These are phyloP conservation scores for Cephaloascus fragrans DNA, from an alignment of 805 yeast species.

Conservation along the genomic window DNA sequence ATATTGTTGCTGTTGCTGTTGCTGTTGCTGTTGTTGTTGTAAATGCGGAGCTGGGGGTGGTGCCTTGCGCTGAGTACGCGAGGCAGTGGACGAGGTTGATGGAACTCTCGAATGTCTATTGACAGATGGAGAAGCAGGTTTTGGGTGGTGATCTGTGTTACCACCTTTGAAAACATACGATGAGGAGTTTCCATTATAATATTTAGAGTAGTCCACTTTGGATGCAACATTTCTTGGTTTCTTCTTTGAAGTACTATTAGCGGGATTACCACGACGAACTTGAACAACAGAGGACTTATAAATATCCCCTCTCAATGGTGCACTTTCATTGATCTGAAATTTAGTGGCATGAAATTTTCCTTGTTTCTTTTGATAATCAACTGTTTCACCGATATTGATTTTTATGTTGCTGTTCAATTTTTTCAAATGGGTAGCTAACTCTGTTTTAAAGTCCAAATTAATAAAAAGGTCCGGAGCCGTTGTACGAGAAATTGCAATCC, in stretches of 20 bases:
- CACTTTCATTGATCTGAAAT: constrained; percentile 49
- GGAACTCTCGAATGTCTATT: constrained; percentile 10
- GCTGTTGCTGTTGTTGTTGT: constrained; percentile 12
- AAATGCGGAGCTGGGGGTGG: constrained; percentile 10
- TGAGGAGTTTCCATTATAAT: constrained; percentile 19
- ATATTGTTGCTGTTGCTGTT: constrained; percentile 6
- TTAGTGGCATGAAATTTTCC: constrained; percentile 74
- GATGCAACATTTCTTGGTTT: constrained; percentile 54
- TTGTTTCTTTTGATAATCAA: constrained; percentile 85
- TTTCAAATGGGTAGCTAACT: constrained; percentile 66
- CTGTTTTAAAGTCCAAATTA: constrained; percentile 82
- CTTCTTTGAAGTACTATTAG: constrained; percentile 57
- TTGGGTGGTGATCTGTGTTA: constrained; percentile 1
- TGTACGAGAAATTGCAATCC: constrained; percentile 67
- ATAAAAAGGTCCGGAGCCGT: constrained; percentile 70
- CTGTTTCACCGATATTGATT: constrained; percentile 59
- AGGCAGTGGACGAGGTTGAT: constrained; percentile 12
- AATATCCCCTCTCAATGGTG: constrained; percentile 57
- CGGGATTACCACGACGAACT: constrained; percentile 73
- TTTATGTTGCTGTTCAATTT: constrained; percentile 46
- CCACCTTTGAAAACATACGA: constrained; percentile 11
- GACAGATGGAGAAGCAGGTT: constrained; percentile 8
- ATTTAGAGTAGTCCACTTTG: constrained; percentile 31
- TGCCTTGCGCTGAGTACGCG: constrained; percentile 2
- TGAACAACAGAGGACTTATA: constrained; percentile 86